Base-by-base conservation (phyloP, 352 stramenopile species). In the Discostella stelligera region DNA sequence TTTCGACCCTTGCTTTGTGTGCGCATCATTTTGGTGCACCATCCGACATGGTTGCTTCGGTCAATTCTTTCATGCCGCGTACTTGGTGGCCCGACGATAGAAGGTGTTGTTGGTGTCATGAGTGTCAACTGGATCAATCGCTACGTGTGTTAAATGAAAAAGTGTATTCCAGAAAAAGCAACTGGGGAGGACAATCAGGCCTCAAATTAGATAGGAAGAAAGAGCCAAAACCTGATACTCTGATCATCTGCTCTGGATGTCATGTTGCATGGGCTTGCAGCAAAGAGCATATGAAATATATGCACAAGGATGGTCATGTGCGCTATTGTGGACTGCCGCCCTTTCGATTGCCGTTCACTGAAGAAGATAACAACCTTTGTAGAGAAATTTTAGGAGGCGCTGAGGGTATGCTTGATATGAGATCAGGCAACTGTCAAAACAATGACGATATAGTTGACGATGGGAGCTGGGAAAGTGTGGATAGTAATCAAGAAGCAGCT, bases 41-140 rank as follows among this genome's bases (percentile, higher is more conserved):
- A 13, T 61, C 53, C 10, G 78, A 85, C 20, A 82, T 88, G 25
- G 50, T 71, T 46, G 20, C 49, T 32, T 41, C 58, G 32, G 79
- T 88, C 11, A 74, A 79, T 27, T 71, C 70, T 52, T 88, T 79
- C 67, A 59, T 88, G 10, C 66, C 65, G 58, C 66, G 81, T 27
- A 67, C 58, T 48, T 85, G 67, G 72, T 88, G 78, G 78, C 66
- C 62, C 44, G 77, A 88, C 69, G 77, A 80, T 30, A 44, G 69
- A 66, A 65, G 44, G 27, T 56, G 56, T 16, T 87, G 77, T 69
- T 84, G 77, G 71, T 74, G 55, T 49, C 53, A 65, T 30, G 65
- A 84, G 6, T 87, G 80, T 53, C 71, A 84, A 39, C 55, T 80
- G 54, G 60, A 59, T 50, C 13, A 66, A 46, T 39, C 74, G 46